Evolutionary conservation across 441 rosid genomes (phyloP).

Genomic region (Pelargonium fulgidum): DNA sequence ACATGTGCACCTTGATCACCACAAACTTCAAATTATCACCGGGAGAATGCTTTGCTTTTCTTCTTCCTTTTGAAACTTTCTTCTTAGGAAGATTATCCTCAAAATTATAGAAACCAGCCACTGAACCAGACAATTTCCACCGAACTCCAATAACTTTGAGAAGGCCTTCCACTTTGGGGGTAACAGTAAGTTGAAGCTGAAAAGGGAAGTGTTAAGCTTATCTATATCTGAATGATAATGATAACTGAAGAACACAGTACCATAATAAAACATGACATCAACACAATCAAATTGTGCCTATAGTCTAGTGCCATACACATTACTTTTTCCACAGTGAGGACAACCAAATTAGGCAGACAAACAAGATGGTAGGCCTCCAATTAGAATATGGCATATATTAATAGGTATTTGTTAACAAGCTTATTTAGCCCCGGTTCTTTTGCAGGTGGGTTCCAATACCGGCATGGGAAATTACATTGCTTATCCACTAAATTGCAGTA

Average conservation of each 20-base stretch:
- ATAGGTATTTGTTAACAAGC: neutral
- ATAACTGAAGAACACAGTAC: slow-evolving; percentile 6
- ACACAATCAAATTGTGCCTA: neutral
- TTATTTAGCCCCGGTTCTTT: neutral
- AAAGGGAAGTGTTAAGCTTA: neutral
- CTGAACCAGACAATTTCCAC: slow-evolving; percentile 86
- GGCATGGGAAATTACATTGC: neutral
- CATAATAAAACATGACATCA: neutral
- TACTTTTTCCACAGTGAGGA: slow-evolving; percentile 4
- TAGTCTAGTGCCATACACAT: slow-evolving; percentile 1
- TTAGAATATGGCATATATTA: neutral
- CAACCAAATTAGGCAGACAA: neutral
- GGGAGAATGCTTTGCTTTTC: slow-evolving; percentile 48
- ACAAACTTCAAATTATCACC: slow-evolving; percentile 55
- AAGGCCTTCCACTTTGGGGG: slow-evolving; percentile 78
- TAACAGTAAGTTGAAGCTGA: slow-evolving; percentile 83
- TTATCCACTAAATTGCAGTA: slow-evolving; percentile 9
- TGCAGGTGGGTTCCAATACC: neutral
- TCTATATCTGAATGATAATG: neutral
- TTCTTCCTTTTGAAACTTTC: slow-evolving; percentile 46
- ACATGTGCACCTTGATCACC: slow-evolving; percentile 64
- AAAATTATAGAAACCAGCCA: slow-evolving; percentile 66
- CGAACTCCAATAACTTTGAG: slow-evolving; percentile 81
- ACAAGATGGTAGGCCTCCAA: neutral
- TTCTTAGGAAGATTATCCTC: slow-evolving; percentile 43